Evolutionary conservation across 2,329 filamentous ascomycete species (phyloP).

Genomic region (Tetracladium maxilliforme): DNA sequence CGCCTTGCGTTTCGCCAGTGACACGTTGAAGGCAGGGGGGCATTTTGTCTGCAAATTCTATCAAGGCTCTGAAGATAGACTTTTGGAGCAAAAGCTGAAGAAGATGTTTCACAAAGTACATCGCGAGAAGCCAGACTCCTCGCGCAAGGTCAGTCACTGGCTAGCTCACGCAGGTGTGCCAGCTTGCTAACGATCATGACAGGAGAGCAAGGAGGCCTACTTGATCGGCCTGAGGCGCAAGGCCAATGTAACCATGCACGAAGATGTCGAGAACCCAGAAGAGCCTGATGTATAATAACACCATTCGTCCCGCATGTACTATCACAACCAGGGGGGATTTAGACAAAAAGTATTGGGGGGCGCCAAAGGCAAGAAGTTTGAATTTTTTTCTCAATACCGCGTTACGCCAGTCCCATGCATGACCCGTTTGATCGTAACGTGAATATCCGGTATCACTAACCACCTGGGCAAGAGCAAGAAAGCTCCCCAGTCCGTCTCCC

Average conservation of each 20-base stretch:
- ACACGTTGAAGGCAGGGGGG: constrained; percentile 68
- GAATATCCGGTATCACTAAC: too few species aligned
- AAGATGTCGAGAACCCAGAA: too few species aligned
- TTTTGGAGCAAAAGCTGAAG: constrained; percentile 59
- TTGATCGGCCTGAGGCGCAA: constrained; percentile 70
- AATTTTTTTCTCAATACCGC: constrained; percentile 21
- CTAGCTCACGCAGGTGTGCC: constrained; percentile 1
- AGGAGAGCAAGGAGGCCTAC: constrained; percentile 77
- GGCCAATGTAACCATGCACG: constrained; percentile 24
- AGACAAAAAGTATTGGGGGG: too few species aligned
- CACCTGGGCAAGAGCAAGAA: too few species aligned
- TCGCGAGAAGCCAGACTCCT: constrained; percentile 84
- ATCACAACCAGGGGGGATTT: too few species aligned
- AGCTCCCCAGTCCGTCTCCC: background rate
- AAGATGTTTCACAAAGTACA: constrained; percentile 67
- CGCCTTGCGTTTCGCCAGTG: constrained; percentile 71
- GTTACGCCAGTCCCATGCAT: background rate
- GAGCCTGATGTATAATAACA: too few species aligned
- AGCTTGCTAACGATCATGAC: constrained; percentile 3
- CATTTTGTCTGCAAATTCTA: constrained; percentile 98
- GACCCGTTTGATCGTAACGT: background rate
- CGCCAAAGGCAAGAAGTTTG: constrained; percentile 30
- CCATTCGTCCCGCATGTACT: too few species aligned
- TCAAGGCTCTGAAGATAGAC: constrained; percentile 75
- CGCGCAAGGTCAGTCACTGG: constrained; percentile 56